A percentile compares a stretch with the other conserved stretches of the same genome.
phyloP scores from a whole-genome alignment of 148 eudicot genomes.

The Beta vulgaris region DNA sequence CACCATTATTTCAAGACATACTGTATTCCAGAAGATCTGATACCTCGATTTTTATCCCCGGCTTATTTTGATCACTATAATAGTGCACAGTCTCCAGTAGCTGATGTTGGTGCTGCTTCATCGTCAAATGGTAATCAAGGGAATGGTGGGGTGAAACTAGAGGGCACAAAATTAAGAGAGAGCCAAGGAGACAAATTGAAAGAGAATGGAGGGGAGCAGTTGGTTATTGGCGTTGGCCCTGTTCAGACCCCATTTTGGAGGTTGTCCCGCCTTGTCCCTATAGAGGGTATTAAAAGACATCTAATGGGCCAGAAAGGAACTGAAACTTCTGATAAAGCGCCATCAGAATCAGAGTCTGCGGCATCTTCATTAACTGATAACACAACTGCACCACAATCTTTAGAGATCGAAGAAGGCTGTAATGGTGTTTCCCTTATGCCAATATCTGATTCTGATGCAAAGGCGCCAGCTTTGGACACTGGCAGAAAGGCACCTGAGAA shows the following conservation, averaged over 20 bases:
- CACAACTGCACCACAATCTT: conserved; percentile 55
- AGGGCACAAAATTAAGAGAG: conserved; percentile 46
- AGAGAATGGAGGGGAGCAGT: conserved; percentile 67
- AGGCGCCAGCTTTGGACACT: conserved; percentile 35
- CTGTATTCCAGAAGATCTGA: conserved; percentile 96
- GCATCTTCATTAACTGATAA: conserved; percentile 44
- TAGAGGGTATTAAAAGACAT: conserved; percentile 72
- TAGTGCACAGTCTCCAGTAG: conserved; percentile 47
- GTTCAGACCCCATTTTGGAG: conserved; percentile 93
- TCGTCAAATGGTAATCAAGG: conserved; percentile 31
- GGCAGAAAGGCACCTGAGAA: conserved; percentile 45
- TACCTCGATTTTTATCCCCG: conserved; percentile 91
- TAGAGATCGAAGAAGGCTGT: conserved; percentile 90
- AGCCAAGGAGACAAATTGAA: conserved; percentile 40
- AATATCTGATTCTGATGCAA: conserved; percentile 46
- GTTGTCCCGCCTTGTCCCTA: conserved; percentile 85
- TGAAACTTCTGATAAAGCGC: conserved; percentile 37
- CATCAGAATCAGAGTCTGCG: conserved; percentile 45
- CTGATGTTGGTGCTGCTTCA: conserved; percentile 35
- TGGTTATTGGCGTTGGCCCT: conserved; percentile 95
- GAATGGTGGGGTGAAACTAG: conserved; percentile 39
- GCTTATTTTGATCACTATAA: conserved; percentile 99
- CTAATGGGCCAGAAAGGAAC: conserved; percentile 52
- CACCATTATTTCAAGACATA: conserved; percentile 88
- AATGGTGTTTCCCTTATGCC: conserved; percentile 90